Evolutionary conservation across 371 early-diverging fungal genomes (phyloP).

Genomic region (Circinella minor): DNA sequence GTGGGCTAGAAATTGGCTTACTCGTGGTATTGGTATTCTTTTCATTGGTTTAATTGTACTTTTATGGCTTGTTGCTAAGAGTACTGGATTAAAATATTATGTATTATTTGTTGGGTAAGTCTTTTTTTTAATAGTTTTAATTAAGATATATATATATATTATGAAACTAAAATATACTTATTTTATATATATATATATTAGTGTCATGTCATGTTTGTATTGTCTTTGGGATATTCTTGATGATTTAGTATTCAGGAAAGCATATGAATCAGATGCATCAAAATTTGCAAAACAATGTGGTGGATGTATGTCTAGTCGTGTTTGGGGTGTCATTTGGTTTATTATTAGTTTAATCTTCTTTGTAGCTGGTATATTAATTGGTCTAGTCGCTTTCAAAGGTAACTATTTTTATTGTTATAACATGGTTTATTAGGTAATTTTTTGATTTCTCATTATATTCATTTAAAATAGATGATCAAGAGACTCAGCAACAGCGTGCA

Average conservation of each 20-base stretch:
- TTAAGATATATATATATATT: background rate
- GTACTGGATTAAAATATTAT: constrained; percentile 80
- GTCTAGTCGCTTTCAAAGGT: constrained; percentile 81
- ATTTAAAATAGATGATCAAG: constrained; percentile 17
- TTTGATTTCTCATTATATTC: background rate
- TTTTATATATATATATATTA: constrained; percentile 14
- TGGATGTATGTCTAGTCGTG: constrained; percentile 78
- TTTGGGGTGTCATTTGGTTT: constrained; percentile 93
- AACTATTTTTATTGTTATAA: background rate
- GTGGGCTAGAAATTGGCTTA: constrained; percentile 91
- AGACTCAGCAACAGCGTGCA: constrained; percentile 26
- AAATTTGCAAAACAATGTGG: constrained; percentile 85
- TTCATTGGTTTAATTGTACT: constrained; percentile 82
- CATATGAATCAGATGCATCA: constrained; percentile 92
- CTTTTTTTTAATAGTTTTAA: background rate
- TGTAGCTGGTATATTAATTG: constrained; percentile 76
- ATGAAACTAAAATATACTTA: too few relatives aligned
- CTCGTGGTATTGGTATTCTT: constrained; percentile 79
- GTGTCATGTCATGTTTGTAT: constrained; percentile 91
- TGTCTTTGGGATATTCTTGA: constrained; percentile 95
- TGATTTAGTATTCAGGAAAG: constrained; percentile 87
- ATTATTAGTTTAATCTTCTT: constrained; percentile 83
- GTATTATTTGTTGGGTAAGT: constrained; percentile 87
- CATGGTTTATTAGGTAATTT: background rate
- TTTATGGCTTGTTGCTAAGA: constrained; percentile 85